Evolutionary conservation across 2,329 filamentous ascomycete genomes (phyloP).

Genomic region (Sclerotinia borealis): DNA sequence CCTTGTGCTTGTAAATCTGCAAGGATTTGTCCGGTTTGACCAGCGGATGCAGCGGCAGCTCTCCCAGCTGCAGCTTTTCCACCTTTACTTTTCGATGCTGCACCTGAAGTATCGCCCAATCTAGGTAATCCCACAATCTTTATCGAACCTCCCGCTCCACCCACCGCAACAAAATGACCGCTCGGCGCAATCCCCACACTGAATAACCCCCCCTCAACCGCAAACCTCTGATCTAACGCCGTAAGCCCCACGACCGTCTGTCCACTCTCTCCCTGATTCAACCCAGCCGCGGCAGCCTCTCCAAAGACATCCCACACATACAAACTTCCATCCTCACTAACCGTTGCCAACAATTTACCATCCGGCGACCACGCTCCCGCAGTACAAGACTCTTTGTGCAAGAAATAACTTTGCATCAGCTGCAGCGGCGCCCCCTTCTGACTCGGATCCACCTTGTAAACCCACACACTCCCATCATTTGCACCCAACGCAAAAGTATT

Average conservation of each 20-base stretch:
- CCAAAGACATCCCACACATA: constrained; percentile 72
- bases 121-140: constrained; percentile 80
- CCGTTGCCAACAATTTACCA: constrained; percentile 78
- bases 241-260: constrained; percentile 72
- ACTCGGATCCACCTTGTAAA: constrained; percentile 74
- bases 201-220: constrained; percentile 85
- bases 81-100: constrained; percentile 25
- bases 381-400: constrained; percentile 80
- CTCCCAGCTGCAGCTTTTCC: constrained; percentile 34
- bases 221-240: constrained; percentile 79
- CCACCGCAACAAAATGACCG: constrained; percentile 74
- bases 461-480: constrained; percentile 89
- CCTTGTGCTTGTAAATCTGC: constrained; percentile 75
- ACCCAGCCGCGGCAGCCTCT: constrained; percentile 42
- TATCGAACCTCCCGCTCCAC: constrained; percentile 81
- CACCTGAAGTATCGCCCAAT: constrained; percentile 27
- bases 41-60: constrained; percentile 35
- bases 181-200: constrained; percentile 77
- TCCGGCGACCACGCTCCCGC: constrained; percentile 88
- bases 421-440: constrained; percentile 59
- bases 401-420: constrained; percentile 87
- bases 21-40: constrained; percentile 66
- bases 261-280: constrained; percentile 47
- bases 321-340: constrained; percentile 80
- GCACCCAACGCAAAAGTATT: constrained; percentile 86